phyloP scores from a whole-genome alignment of 495 filamentous ascomycete species.

The Acidomyces sp. region DNA sequence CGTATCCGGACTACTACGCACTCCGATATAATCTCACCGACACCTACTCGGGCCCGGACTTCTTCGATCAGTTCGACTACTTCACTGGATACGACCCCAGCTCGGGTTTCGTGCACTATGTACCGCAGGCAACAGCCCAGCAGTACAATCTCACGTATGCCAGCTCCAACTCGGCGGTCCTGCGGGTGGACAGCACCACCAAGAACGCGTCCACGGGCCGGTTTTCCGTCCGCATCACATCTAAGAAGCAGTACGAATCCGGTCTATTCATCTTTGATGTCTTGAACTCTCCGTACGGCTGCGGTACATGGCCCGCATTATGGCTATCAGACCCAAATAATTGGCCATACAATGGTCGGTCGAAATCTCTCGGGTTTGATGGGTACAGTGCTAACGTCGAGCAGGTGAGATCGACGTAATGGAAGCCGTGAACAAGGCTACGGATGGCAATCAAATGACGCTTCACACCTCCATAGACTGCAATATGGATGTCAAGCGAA shows the following conservation, averaged over 20 bases:
- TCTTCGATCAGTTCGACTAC: conserved; percentile 43
- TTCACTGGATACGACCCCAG: conserved; percentile 41
- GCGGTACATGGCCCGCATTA: conserved; percentile 45
- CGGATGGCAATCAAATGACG: conserved; percentile 35
- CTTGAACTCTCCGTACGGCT: conserved; percentile 37
- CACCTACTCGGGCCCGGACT: conserved; percentile 35
- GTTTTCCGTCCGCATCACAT: conserved; percentile 43
- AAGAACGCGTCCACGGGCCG: conserved; percentile 34
- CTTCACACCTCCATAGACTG: conserved; percentile 35
- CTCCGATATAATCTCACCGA: conserved; percentile 41
- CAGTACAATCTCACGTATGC: conserved; percentile 40
- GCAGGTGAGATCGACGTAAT: conserved; percentile 39
- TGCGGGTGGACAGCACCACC: conserved; percentile 40
- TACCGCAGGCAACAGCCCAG: conserved; percentile 26
- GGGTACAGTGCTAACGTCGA: background rate
- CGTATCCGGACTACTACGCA: conserved; percentile 41
- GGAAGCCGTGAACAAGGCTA: conserved; percentile 35
- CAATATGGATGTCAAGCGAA: conserved; percentile 32
- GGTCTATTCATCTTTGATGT: conserved; percentile 47
- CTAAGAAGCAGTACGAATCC: conserved; percentile 35
- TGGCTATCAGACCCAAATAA: conserved; percentile 48
- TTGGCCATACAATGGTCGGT: conserved; percentile 39
- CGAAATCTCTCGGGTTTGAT: background rate
- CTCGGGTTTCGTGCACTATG: conserved; percentile 40
- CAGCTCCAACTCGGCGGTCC: conserved; percentile 34